These are phyloP conservation scores for Diaporthe citriasiana DNA, from an alignment of 2,329 filamentous ascomycete genomes.

Conservation along the genomic window DNA sequence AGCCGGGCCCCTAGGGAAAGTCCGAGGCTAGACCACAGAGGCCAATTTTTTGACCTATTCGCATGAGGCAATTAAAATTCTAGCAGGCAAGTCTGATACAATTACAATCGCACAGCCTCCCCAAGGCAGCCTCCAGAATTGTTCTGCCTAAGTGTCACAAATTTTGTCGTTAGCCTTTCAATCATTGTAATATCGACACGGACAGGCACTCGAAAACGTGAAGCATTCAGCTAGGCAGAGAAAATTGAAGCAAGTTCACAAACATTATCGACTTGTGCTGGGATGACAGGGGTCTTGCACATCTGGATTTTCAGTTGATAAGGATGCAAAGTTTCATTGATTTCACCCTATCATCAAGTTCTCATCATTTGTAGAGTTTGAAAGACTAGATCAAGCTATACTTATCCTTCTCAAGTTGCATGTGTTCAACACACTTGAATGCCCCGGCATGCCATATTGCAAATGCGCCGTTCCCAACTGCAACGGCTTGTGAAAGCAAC, in stretches of 20 bases:
- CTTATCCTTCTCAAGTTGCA: no score
- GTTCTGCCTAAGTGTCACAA: neutral
- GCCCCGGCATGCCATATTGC: neutral
- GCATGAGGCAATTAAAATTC: neutral
- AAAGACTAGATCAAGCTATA: neutral
- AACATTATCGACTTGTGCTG: neutral
- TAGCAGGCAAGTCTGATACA: neutral
- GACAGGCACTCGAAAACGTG: neutral
- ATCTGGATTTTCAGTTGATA: neutral
- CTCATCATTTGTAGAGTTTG: neutral
- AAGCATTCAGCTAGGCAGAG: neutral
- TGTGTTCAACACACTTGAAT: no score
- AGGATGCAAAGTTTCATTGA: neutral
- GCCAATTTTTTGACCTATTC: neutral
- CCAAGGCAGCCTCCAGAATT: neutral
- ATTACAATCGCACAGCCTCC: neutral
- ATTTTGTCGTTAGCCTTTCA: neutral
- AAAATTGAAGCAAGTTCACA: neutral
- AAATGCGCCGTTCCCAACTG: neutral
- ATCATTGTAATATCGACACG: neutral
- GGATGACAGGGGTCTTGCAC: neutral
- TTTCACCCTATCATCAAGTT: neutral
- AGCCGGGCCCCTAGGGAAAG: neutral
- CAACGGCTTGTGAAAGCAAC: neutral
- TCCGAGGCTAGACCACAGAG: conserved; percentile 11